Conservation (phyloP, 1,139 yeast species). For the Debaryomyces nepalensis region DNA sequence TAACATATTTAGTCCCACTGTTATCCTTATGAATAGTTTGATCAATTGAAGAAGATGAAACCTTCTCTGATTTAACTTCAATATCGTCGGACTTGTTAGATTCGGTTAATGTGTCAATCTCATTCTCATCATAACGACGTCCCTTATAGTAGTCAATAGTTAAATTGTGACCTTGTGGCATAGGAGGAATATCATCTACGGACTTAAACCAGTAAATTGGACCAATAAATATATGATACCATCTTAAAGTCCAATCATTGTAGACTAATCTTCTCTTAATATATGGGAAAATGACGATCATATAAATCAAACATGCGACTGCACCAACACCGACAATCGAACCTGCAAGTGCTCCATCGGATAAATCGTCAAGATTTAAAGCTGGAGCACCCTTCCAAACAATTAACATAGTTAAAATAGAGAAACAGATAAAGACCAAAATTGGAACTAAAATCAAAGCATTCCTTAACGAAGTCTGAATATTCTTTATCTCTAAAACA, state of each 20-base stretch:
- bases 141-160: slow-evolving; percentile 70
- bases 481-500: slow-evolving; percentile 63
- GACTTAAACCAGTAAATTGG: slow-evolving; percentile 61
- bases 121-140: slow-evolving; percentile 46
- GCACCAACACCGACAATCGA: slow-evolving; percentile 65
- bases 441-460: slow-evolving; percentile 64
- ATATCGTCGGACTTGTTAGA: slow-evolving; percentile 21
- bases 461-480: slow-evolving; percentile 47
- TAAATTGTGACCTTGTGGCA: slow-evolving; percentile 60
- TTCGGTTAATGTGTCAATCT: slow-evolving; percentile 17
- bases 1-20: slow-evolving; percentile 10
- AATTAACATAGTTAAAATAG: slow-evolving; percentile 63
- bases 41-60: slow-evolving; percentile 15
- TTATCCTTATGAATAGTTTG: slow-evolving; percentile 19
- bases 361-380: slow-evolving; percentile 56
- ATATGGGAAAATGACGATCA: slow-evolving; percentile 63
- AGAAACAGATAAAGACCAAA: slow-evolving; percentile 63
- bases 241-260: slow-evolving; percentile 69
- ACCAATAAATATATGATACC: slow-evolving; percentile 61
- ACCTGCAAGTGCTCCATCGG: slow-evolving; percentile 55
- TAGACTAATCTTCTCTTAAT: slow-evolving; percentile 62
- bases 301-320: slow-evolving; percentile 55
- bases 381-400: slow-evolving; percentile 79
- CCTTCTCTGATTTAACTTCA: slow-evolving; percentile 6
- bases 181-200: slow-evolving; percentile 65